Percentiles rank a stretch among this genome's conserved stretches.
These are phyloP conservation scores for Obelidium mucronatum DNA, from an alignment of 192 early-diverging fungal genomes.

Conservation along the genomic window DNA sequence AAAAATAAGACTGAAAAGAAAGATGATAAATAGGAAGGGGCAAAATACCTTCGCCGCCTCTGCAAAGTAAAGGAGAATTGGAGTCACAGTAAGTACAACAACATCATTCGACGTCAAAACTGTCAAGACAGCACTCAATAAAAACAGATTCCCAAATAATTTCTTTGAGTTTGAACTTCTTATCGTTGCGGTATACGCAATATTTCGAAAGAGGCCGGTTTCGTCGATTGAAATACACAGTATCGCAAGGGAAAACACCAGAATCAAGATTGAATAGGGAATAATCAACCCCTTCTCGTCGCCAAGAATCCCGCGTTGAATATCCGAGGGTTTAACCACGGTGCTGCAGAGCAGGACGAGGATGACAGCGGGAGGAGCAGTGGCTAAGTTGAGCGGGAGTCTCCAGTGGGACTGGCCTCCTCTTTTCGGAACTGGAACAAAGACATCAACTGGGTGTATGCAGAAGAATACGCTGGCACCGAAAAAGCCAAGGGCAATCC, in stretches of 20 bases:
- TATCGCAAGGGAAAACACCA: conserved; percentile 82
- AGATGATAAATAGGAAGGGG: conserved; percentile 30
- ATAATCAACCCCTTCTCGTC: conserved; percentile 47
- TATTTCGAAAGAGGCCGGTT: conserved; percentile 66
- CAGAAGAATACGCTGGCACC: too few species aligned
- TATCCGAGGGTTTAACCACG: conserved; percentile 56
- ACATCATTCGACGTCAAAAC: conserved; percentile 83
- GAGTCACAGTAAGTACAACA: conserved; percentile 82
- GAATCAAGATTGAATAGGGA: conserved; percentile 83
- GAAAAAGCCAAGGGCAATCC: too few species aligned
- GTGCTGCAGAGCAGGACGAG: conserved; percentile 70
- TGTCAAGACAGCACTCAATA: conserved; percentile 76
- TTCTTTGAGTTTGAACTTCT: conserved; percentile 54
- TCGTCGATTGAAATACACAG: conserved; percentile 86
- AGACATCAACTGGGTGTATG: too few species aligned
- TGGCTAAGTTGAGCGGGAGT: conserved; percentile 69
- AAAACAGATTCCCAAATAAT: conserved; percentile 75
- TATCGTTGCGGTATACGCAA: conserved; percentile 34
- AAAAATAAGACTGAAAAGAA: neutral
- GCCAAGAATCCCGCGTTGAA: conserved; percentile 70
- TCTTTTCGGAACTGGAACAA: too few species aligned
- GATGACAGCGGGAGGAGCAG: conserved; percentile 74
- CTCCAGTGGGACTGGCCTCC: too few species aligned
- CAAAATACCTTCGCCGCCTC: conserved; percentile 63
- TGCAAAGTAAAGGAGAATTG: conserved; percentile 80